These are phyloP conservation scores for Cicer chorassanicum DNA, from an alignment of 306 rosid genomes.

Conservation along the genomic window DNA sequence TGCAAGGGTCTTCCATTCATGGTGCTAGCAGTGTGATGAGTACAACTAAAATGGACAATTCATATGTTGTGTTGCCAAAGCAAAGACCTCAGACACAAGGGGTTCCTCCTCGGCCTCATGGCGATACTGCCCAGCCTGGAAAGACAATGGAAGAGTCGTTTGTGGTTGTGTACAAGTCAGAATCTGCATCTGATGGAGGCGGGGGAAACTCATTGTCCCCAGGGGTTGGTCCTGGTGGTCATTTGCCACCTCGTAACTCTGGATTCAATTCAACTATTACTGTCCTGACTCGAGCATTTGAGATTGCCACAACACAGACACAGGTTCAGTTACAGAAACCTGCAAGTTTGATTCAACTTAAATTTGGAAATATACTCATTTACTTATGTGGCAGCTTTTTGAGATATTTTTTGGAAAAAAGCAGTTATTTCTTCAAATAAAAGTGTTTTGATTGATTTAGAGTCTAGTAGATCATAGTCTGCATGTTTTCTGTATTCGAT, in stretches of 20 bases:
- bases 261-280: constrained; percentile 81
- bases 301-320: constrained; percentile 89
- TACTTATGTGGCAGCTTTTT: neutral
- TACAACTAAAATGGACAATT: constrained; percentile 86
- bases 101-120: constrained; percentile 68
- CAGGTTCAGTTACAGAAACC: constrained; percentile 60
- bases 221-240: constrained; percentile 62
- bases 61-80: constrained; percentile 82
- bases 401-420: neutral
- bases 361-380: neutral
- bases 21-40: constrained; percentile 81
- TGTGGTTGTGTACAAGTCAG: constrained; percentile 88
- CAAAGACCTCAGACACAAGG: constrained; percentile 73
- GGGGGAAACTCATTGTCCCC: constrained; percentile 59
- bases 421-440: neutral
- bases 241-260: constrained; percentile 71
- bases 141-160: constrained; percentile 93
- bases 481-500: constrained; percentile 34
- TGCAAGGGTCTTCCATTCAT: constrained; percentile 82
- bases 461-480: constrained; percentile 6
- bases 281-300: constrained; percentile 84
- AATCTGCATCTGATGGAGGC: constrained; percentile 78
- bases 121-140: constrained; percentile 66
- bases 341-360: neutral
- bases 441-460: constrained; percentile 11